phyloP scores from a whole-genome alignment of 306 rosid genomes.

The Comarum palustre region DNA sequence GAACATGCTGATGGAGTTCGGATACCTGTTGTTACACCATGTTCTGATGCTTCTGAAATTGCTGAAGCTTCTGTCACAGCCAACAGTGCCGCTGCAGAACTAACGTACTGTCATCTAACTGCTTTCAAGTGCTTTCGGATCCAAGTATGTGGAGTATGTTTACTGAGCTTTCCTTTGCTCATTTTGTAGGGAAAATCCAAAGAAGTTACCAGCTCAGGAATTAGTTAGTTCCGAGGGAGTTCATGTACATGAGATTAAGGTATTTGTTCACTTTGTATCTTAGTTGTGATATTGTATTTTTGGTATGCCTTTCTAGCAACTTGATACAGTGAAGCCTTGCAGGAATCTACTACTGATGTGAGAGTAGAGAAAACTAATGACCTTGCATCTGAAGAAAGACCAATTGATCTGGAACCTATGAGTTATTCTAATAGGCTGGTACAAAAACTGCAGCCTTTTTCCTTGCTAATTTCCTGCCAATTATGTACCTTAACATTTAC shows the following conservation, averaged over 20 bases:
- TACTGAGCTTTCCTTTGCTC: conserved; percentile 18
- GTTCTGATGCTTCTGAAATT: conserved; percentile 36
- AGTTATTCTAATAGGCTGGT: conserved; percentile 73
- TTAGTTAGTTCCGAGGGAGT: conserved; percentile 39
- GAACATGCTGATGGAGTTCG: conserved; percentile 42
- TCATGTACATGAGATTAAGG: conserved; percentile 52
- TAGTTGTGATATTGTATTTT: conserved; percentile 24
- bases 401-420: conserved; percentile 64
- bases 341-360: conserved; percentile 55
- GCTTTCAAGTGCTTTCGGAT: conserved; percentile 15
- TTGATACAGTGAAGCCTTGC: conserved; percentile 33
- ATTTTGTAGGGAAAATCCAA: conserved; percentile 47
- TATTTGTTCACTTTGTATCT: conserved; percentile 25
- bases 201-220: conserved; percentile 41
- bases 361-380: conserved; percentile 47
- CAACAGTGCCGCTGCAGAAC: conserved; percentile 33
- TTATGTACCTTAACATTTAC: conserved; percentile 11
- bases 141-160: background rate
- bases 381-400: conserved; percentile 50
- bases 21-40: conserved; percentile 40
- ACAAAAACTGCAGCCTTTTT: background rate
- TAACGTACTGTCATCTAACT: conserved; percentile 48
- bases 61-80: conserved; percentile 38
- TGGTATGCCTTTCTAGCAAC: conserved; percentile 27
- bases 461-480: conserved; percentile 21